Conservation (phyloP, 768 basidiomycete genomes). For the Rubroboletus satanas region DNA sequence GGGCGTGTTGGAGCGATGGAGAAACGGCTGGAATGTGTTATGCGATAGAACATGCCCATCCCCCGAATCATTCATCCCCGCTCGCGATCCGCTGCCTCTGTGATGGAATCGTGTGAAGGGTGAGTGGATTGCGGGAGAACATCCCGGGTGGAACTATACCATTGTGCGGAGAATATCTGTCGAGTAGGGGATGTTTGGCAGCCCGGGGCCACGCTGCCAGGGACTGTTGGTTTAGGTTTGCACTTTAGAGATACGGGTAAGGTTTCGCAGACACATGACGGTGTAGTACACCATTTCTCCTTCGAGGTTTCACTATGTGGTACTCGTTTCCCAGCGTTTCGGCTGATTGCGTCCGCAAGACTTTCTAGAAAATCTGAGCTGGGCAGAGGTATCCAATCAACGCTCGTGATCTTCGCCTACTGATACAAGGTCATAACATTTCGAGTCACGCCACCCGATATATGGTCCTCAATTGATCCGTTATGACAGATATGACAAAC, state of each 20-base stretch:
- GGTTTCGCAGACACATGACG: neutral
- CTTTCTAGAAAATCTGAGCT: neutral
- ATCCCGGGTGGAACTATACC: neutral
- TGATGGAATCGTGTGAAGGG: neutral
- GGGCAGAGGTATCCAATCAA: constrained; percentile 11
- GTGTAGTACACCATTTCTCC: neutral
- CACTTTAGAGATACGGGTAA: neutral
- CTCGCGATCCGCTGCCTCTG: constrained; percentile 15
- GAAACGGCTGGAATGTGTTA: neutral
- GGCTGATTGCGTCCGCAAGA: constrained; percentile 9
- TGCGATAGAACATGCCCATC: neutral
- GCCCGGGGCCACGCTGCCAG: neutral
- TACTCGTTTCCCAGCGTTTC: constrained; percentile 25
- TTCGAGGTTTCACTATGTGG: neutral
- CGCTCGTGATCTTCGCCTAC: constrained; percentile 23
- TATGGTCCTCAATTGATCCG: neutral
- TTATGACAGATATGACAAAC: constrained; percentile 1
- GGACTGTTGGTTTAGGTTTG: neutral
- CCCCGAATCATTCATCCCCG: neutral
- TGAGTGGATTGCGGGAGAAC: neutral
- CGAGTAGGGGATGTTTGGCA: neutral
- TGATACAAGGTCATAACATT: neutral
- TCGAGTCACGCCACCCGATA: constrained; percentile 9
- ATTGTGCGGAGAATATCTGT: neutral
- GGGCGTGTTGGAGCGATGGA: neutral